phyloP scores from a whole-genome alignment of 805 yeast genomes.

The Yarrowia hollandica region DNA sequence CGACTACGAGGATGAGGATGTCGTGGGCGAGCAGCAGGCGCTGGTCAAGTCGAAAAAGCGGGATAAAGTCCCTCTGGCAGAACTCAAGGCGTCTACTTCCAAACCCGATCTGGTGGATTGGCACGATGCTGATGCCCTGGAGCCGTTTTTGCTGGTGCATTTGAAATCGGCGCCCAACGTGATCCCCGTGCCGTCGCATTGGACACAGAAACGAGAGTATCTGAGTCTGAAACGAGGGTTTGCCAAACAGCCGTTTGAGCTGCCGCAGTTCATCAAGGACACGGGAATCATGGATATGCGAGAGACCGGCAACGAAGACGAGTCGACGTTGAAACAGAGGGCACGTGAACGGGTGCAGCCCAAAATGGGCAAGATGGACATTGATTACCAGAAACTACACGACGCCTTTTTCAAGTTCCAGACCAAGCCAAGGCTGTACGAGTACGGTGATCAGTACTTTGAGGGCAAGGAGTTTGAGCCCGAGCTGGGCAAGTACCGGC shows the following conservation, averaged over 20 bases:
- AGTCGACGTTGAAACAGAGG: slow-evolving; percentile 61
- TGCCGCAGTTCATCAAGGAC: slow-evolving; percentile 74
- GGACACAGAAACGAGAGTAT: slow-evolving; percentile 79
- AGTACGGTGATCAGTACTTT: slow-evolving; percentile 73
- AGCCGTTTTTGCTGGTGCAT: slow-evolving; percentile 65
- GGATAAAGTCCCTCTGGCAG: slow-evolving; percentile 63
- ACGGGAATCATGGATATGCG: slow-evolving; percentile 91
- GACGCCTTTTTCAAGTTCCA: slow-evolving; percentile 87
- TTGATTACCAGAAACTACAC: slow-evolving; percentile 77
- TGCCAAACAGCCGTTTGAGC: slow-evolving; percentile 68
- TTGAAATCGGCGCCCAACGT: slow-evolving; percentile 65
- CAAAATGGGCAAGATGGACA: slow-evolving; percentile 78
- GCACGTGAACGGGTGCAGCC: slow-evolving; percentile 87
- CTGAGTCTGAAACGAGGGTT: slow-evolving; percentile 63
- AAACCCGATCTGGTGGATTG: slow-evolving; percentile 80
- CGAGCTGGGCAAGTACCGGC: slow-evolving; percentile 49
- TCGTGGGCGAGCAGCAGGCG: slow-evolving; percentile 42
- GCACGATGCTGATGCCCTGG: slow-evolving; percentile 82
- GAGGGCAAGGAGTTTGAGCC: slow-evolving; percentile 70
- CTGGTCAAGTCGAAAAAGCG: slow-evolving; percentile 51
- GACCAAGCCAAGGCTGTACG: slow-evolving; percentile 66
- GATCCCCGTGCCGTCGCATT: slow-evolving; percentile 79
- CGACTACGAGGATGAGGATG: slow-evolving; percentile 35
- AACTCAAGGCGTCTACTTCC: slow-evolving; percentile 58
- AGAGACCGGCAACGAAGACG: slow-evolving; percentile 53